Percentiles rank a stretch among this genome's conserved stretches.
Evolutionary conservation across 2,329 filamentous ascomycete species (phyloP).

Genomic region (Hypoxylon sp.): DNA sequence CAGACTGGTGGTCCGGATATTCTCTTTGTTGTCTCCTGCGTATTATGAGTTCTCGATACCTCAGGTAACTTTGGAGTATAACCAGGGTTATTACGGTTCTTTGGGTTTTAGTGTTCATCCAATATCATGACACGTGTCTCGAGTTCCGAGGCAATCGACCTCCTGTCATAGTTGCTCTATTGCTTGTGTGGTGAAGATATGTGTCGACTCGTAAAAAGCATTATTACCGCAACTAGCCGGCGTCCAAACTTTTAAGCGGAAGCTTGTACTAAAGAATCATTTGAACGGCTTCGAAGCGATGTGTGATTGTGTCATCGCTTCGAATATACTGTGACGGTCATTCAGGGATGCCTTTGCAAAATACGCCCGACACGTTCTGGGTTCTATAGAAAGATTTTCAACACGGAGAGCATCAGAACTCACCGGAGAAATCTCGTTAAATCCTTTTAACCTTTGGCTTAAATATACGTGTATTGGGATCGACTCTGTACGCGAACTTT

Average conservation of each 20-base stretch:
- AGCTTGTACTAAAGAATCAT: constrained; percentile 6
- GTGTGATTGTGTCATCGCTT: constrained; percentile 17
- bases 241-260: constrained; percentile 15
- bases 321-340: constrained; percentile 2
- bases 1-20: constrained; percentile 1
- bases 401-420: neutral
- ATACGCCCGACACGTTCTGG: neutral
- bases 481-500: neutral
- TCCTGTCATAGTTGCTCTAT: constrained; percentile 1
- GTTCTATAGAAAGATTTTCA: neutral
- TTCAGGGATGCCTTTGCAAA: neutral
- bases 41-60: constrained; percentile 38
- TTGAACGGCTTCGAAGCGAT: constrained; percentile 15
- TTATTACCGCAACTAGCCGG: constrained; percentile 19
- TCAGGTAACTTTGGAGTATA: constrained; percentile 43
- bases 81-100: constrained; percentile 34
- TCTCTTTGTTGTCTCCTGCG: constrained; percentile 15
- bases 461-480: constrained; percentile 2
- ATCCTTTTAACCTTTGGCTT: neutral
- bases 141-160: constrained; percentile 3
- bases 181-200: constrained; percentile 10
- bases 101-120: constrained; percentile 15
- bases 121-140: constrained; percentile 32
- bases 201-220: constrained; percentile 14
- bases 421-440: neutral